Evolutionary conservation across 305 asterid species (phyloP).

Genomic region (Fraxinus albicans): DNA sequence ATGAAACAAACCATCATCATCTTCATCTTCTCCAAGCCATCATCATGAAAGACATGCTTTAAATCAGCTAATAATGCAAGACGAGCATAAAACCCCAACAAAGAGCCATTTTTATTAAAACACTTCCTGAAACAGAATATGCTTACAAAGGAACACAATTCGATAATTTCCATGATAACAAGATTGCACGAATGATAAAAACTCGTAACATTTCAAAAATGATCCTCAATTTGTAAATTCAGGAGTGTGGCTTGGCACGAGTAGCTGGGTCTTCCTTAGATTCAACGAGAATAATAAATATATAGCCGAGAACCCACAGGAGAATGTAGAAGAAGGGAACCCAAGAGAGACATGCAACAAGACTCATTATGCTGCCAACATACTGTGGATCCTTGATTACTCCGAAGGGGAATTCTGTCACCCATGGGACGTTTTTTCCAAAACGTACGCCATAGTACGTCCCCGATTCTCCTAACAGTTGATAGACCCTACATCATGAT

Average conservation of each 20-base stretch:
- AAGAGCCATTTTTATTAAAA: neutral
- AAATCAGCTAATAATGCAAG: neutral
- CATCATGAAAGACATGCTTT: neutral
- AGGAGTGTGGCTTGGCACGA: constrained; percentile 65
- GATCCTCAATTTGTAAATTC: constrained; percentile 16
- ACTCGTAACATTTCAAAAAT: neutral
- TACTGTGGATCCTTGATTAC: constrained; percentile 88
- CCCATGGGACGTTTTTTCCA: constrained; percentile 85
- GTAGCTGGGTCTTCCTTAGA: constrained; percentile 71
- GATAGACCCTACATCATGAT: constrained; percentile 70
- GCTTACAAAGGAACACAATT: constrained; percentile 11
- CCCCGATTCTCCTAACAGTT: constrained; percentile 85
- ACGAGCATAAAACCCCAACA: neutral
- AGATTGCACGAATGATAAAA: neutral
- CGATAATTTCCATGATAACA: neutral
- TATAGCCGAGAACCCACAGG: constrained; percentile 71
- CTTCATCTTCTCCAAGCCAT: neutral
- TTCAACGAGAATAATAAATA: constrained; percentile 62
- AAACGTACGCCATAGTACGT: constrained; percentile 92
- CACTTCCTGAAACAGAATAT: constrained; percentile 1
- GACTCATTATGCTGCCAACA: constrained; percentile 78
- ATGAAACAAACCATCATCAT: neutral
- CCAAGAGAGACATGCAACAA: constrained; percentile 74
- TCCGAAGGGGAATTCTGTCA: constrained; percentile 80
- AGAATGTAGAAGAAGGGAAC: constrained; percentile 56